Evolutionary conservation across 2,329 filamentous ascomycete genomes (phyloP).

Genomic region (Aspergillus eucalypticola): DNA sequence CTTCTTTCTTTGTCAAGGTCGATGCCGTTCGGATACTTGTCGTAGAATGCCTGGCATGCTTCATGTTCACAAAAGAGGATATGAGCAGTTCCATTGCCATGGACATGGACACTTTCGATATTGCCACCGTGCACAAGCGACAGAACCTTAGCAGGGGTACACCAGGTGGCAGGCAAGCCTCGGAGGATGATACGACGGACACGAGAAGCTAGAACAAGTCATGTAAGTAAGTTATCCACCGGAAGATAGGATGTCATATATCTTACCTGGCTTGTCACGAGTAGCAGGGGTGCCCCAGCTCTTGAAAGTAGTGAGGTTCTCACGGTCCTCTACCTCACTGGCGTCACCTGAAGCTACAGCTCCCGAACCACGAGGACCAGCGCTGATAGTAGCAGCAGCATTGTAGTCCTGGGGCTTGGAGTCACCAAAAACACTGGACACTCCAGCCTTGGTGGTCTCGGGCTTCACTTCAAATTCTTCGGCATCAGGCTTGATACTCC

Average conservation of each 20-base stretch:
- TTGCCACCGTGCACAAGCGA: slow-evolving; percentile 42
- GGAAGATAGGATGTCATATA: background rate
- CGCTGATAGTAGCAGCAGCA: background rate
- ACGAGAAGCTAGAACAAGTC: slow-evolving; percentile 21
- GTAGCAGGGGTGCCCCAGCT: slow-evolving; percentile 32
- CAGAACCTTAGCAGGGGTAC: slow-evolving; percentile 34
- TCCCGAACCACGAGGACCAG: background rate
- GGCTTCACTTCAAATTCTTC: background rate
- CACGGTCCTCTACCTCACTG: slow-evolving; percentile 30
- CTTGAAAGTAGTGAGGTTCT: slow-evolving; percentile 32
- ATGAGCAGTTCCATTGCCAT: slow-evolving; percentile 27
- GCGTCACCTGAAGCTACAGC: background rate
- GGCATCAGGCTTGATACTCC: background rate
- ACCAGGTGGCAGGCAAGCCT: slow-evolving; percentile 36
- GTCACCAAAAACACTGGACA: background rate
- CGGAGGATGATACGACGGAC: slow-evolving; percentile 37
- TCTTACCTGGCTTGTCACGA: slow-evolving; percentile 31
- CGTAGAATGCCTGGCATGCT: slow-evolving; percentile 38
- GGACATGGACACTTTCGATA: slow-evolving; percentile 36
- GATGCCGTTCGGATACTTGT: slow-evolving; percentile 41
- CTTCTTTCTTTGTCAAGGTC: slow-evolving; percentile 32
- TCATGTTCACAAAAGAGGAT: slow-evolving; percentile 39
- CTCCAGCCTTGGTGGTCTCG: background rate
- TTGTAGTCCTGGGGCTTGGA: background rate
- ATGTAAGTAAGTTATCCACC: background rate